phyloP scores from a whole-genome alignment of 2,329 filamentous ascomycete species.

The Zasmidium citrigriseum region DNA sequence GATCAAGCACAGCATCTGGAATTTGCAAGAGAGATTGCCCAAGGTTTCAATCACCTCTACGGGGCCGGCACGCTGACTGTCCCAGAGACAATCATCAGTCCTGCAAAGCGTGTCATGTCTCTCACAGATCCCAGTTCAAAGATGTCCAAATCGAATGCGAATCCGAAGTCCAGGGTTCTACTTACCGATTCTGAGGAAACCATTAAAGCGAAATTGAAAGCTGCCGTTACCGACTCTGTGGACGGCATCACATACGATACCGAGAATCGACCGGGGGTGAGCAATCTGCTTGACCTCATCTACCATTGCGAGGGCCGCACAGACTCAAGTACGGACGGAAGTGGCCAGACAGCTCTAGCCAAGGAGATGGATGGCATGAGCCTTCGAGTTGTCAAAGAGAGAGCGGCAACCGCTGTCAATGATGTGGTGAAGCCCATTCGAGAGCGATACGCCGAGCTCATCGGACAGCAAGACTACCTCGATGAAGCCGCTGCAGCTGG shows the following conservation, averaged over 20 bases:
- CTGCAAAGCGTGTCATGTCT: conserved; percentile 86
- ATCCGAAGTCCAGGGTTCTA: conserved; percentile 74
- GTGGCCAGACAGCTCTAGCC: conserved; percentile 50
- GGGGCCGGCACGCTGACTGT: conserved; percentile 59
- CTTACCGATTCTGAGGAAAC: conserved; percentile 69
- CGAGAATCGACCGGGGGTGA: conserved; percentile 70
- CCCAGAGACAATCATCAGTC: conserved; percentile 75
- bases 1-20: conserved; percentile 95
- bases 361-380: conserved; percentile 45
- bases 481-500: conserved; percentile 58
- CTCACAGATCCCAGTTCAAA: conserved; percentile 75
- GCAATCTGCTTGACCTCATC: conserved; percentile 83
- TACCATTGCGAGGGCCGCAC: conserved; percentile 51
- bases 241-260: conserved; percentile 73
- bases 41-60: conserved; percentile 80
- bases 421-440: conserved; percentile 57
- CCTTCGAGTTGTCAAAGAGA: conserved; percentile 64
- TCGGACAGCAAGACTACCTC: conserved; percentile 55
- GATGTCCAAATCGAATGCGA: conserved; percentile 88
- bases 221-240: conserved; percentile 75
- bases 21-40: conserved; percentile 82
- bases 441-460: conserved; percentile 56
- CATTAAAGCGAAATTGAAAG: conserved; percentile 69
- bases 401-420: conserved; percentile 61
- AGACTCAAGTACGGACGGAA: not conserved